Base-by-base conservation (phyloP, 2,329 filamentous ascomycete genomes). In the Cephalotrichum gorgonifer region DNA sequence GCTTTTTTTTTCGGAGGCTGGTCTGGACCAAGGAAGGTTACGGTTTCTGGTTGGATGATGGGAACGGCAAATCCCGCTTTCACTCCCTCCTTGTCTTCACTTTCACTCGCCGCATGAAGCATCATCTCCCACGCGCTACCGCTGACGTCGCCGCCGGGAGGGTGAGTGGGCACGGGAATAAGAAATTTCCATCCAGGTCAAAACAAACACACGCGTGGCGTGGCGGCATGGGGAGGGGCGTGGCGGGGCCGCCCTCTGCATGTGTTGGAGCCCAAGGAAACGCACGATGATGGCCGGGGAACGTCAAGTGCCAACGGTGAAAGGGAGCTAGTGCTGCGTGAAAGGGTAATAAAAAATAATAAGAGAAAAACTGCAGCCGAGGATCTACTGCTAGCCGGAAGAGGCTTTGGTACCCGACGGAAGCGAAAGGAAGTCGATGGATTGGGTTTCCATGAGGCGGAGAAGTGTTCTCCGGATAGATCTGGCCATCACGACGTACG, bases 361-460 rank as follows among this genome's bases (percentile, higher is more conserved):
- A 31, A 14, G 8, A 31, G 28, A 31, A 8, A 8, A 31, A 31
- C 14, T 25, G 22, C 41, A 43, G 22, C 41, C 28, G 22, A 14
- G 11, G 9, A 27, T n/a, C 41, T 25, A 23, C 41, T 27, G 22
- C 41, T 14, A n/a, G 41, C 15, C 35, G 28, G 23, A 27, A 23
- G 23, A 12, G 39, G 20, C 31, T 30, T 48, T 48, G 46, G 23
- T 42, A 48, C 46, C 46, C 46, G 46, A 48, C 35, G 35, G 46
- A 48, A 48, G 35, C 46, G 38, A 42, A 48, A 38, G 43, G 46
- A 48, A 48, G 9, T 27, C 26, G 15, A 43, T 42, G 26, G 46
- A 48, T 42, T 14, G 17, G 33, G 38, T 27, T 22, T 28, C 33
- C n/a, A 27, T n/a, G n/a, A n/a, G 35, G 17, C 9, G 17, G n/a